Evolutionary conservation across 768 basidiomycete genomes (phyloP), one percentile per base, ranked within the genome.

Genomic region (Pisolithus tinctorius): DNA sequence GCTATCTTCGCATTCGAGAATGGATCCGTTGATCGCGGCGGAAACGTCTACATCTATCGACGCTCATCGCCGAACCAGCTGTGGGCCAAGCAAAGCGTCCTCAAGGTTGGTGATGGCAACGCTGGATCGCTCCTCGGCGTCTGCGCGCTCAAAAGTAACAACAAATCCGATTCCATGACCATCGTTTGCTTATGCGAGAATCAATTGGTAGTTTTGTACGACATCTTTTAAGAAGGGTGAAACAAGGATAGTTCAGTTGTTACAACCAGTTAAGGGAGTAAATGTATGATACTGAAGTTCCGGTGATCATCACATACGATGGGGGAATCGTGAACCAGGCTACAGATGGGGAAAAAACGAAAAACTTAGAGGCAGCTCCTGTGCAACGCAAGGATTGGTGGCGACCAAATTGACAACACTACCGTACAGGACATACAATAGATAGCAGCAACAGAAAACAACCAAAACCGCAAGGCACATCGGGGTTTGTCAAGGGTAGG

Each of bases 41-140:
- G 88, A 2, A 95, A 97, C 59, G 75, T 90, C 23, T 96, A 93
- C 65, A 75, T 94, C 14, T 97, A 95, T 68, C 84, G 84, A 29
- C 74, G 78, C 11, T 70, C 82, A 1, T 60, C 68, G 2, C 55
- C 69, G 1, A 74, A 67, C 16, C 82, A 80, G 45, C 74, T 73
- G 46, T 82, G 76, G 75, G 88, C 87, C 9, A 87, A 84, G 60
- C 93, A 96, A 64, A 77, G 84, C 1, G 83, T 96, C 25, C 69
- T 96, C n/a, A 79, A 80, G 57, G 75, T 93, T 10, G 82, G 81
- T 13, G 84, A 82, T 52, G 84, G 81, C 2, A 70, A 74, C 17
- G 78, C 81, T 13, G 92, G 94, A 0, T 80, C 87, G 1, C 66
- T 96, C 52, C 63, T 96, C 27, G 93, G 93, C 9, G 83, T 91